Evolutionary conservation across 306 rosid species (phyloP), one percentile per base, ranked within the genome.

Genomic region (Castanea crenata): DNA sequence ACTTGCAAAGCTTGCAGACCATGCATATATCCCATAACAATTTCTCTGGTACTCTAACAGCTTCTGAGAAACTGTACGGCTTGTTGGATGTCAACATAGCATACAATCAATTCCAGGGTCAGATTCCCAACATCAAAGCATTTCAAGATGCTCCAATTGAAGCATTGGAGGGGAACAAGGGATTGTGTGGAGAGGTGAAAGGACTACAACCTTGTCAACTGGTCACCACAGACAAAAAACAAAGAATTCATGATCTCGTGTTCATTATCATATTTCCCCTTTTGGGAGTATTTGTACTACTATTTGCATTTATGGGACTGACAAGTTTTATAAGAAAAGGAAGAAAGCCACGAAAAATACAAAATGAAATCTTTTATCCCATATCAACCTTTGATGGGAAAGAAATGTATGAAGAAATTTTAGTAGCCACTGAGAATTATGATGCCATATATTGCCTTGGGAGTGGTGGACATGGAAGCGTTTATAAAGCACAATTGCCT

Each of bases 381-480:
- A 41, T 62, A 20, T 32, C 70, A 31, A 38, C 46, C 35, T 71
- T 76, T 19, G 62, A 80, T 46, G 84, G 82, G 44, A 80, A 56
- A 54, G 35, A 67, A 11, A 14, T 19, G 76, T 84, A 77, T 20
- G 6, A 16, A 9, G 82, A 84, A 38, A 84, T 77, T 41, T 19
- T 84, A 11, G 46, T 56, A 41, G 79, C 87, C 32, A 84, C 84
- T 2, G 12, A 51, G 54, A 55, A 27, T 71, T 84, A 80, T 44
- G 77, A 80, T 27, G 51, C 61, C 13, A 29, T 3, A 1, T 76
- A 65, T 74, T 80, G 85, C 77, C 59, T 84, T 55, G 82, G 87
- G 34, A 55, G 13, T 1, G 87, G 85, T 20, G 87, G 82, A 67
- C 58, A 12, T 69, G 82, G 84, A 57, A 72, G 55, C 14, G 85